Conservation (phyloP, 805 yeast species). For the Candida nonsorbophila region DNA sequence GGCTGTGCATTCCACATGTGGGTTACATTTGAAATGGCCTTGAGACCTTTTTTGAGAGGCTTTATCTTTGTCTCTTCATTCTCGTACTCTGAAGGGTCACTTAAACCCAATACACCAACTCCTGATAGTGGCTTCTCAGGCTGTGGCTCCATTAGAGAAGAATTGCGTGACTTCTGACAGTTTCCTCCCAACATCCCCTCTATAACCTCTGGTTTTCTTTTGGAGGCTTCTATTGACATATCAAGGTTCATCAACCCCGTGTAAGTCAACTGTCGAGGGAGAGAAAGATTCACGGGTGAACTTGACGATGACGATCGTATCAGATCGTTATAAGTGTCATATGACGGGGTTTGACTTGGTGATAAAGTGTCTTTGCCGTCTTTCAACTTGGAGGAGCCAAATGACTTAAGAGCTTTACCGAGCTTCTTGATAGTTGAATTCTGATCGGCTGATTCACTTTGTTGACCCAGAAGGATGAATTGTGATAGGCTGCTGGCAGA, state of each 20-base stretch:
- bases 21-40: constrained; percentile 23
- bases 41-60: constrained; percentile 19
- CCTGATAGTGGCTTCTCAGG: too few species aligned
- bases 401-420: too few species aligned
- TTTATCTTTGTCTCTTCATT: constrained; percentile 12
- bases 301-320: constrained; percentile 5
- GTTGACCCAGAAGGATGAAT: too few species aligned
- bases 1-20: constrained; percentile 55
- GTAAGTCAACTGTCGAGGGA: constrained; percentile 31
- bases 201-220: constrained; percentile 16
- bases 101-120: constrained; percentile 18
- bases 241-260: constrained; percentile 25
- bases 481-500: too few species aligned
- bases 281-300: constrained; percentile 8
- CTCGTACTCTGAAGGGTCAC: constrained; percentile 20
- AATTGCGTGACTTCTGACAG: constrained; percentile 1
- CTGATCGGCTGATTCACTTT: too few species aligned
- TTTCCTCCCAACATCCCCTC: constrained; percentile 15
- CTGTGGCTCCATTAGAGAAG: too few species aligned
- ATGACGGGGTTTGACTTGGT: too few species aligned
- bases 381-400: too few species aligned
- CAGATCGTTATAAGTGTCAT: too few species aligned
- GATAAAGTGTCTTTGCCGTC: too few species aligned
- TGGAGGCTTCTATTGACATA: constrained; percentile 28
- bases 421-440: too few species aligned